phyloP scores from a whole-genome alignment of 108 stramenopile genomes.

The Discostella pseudostelligera region DNA sequence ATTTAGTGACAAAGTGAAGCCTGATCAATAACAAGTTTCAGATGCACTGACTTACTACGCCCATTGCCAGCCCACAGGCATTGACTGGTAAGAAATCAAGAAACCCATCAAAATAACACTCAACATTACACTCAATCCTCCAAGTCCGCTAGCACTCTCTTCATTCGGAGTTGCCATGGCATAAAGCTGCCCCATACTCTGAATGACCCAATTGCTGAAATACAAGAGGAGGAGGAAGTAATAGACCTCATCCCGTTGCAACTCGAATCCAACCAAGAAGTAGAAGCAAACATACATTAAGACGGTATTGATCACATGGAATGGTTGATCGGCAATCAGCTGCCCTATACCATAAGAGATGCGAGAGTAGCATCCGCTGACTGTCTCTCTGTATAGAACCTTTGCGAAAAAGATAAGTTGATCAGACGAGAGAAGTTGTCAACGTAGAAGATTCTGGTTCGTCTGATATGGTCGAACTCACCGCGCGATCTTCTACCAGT shows the following conservation, averaged over 20 bases:
- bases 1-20: no score
- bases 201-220: slow-evolving; percentile 42
- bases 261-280: slow-evolving; percentile 41
- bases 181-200: slow-evolving; percentile 45
- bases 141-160: slow-evolving; percentile 46
- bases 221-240: slow-evolving; percentile 49
- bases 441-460: no score
- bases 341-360: slow-evolving; percentile 44
- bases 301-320: slow-evolving; percentile 40
- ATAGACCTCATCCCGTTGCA: slow-evolving; percentile 17
- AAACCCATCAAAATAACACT: slow-evolving; percentile 47
- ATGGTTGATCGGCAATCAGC: slow-evolving; percentile 43
- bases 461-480: not conserved
- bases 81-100: slow-evolving; percentile 37
- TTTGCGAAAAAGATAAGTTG: no score
- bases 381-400: slow-evolving; percentile 47
- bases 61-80: slow-evolving; percentile 46
- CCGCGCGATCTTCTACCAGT: slow-evolving; percentile 47
- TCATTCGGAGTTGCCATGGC: slow-evolving; percentile 49
- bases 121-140: slow-evolving; percentile 42
- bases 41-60: slow-evolving; percentile 17
- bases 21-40: slow-evolving; percentile 9
- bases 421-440: no score
- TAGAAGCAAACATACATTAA: slow-evolving; percentile 34
- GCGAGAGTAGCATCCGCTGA: slow-evolving; percentile 40